Evolutionary conservation across 2,329 filamentous ascomycete genomes (phyloP).

Genomic region (Fusarium torreyae): DNA sequence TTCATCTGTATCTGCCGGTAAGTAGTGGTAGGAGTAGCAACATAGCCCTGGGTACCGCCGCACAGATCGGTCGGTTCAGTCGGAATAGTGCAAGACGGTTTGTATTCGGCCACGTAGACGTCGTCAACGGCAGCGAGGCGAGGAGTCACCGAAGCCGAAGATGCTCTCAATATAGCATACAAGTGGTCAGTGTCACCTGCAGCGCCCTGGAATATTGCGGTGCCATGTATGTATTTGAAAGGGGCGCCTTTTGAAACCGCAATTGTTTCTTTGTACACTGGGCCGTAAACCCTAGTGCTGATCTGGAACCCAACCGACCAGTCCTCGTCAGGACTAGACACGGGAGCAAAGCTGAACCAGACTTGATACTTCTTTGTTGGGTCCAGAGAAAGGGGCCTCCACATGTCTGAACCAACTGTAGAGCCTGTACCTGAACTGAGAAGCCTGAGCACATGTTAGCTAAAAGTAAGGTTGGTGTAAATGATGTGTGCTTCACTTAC

Average conservation of each 20-base stretch:
- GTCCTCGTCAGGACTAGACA: conserved; percentile 1
- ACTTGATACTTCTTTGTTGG: conserved; percentile 13
- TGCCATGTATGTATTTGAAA: conserved; percentile 7
- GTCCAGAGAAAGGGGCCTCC: conserved; percentile 6
- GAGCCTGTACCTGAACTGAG: neutral
- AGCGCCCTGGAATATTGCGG: neutral
- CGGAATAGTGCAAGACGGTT: neutral
- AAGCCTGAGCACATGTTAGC: conserved; percentile 2
- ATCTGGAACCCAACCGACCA: neutral
- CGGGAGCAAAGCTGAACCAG: conserved; percentile 6
- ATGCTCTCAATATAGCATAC: neutral
- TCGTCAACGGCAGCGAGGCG: conserved; percentile 11
- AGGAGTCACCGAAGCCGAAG: neutral
- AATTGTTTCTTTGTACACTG: neutral
- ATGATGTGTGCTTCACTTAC: neutral
- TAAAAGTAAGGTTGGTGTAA: neutral
- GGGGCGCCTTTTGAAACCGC: conserved; percentile 5
- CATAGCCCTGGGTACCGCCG: neutral
- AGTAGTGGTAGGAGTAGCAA: no score
- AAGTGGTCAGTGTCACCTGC: neutral
- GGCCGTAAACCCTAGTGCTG: neutral
- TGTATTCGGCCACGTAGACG: conserved; percentile 15
- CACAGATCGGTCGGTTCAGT: neutral
- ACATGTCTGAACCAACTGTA: conserved; percentile 5
- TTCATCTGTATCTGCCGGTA: no score